A percentile compares a stretch with the other conserved stretches of the same genome.
Evolutionary conservation across 805 yeast species (phyloP).

Genomic region (Ogataea trehalophila): DNA sequence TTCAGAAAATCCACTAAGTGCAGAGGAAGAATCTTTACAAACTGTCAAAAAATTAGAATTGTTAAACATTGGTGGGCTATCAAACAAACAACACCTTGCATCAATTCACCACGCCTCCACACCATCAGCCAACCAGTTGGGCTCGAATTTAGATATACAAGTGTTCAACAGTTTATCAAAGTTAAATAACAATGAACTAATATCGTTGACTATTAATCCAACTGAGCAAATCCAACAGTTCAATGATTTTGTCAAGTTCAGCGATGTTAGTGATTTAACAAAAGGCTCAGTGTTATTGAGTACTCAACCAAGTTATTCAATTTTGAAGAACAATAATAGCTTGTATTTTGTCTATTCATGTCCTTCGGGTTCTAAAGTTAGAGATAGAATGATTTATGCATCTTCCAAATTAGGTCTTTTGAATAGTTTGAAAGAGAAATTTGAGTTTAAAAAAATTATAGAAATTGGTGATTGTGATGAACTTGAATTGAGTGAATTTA

Average conservation of each 20-base stretch:
- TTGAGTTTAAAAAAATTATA: slow-evolving; percentile 41
- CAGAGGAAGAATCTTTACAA: slow-evolving; percentile 50
- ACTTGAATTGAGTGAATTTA: slow-evolving; percentile 50
- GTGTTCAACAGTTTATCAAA: slow-evolving; percentile 3
- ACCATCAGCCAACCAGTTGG: slow-evolving; percentile 8
- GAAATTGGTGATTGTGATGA: slow-evolving; percentile 76
- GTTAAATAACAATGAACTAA: slow-evolving; percentile 29
- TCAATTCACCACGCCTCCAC: slow-evolving; percentile 10
- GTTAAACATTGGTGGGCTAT: slow-evolving; percentile 30
- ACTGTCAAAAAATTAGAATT: slow-evolving; percentile 41
- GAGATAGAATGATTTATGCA: slow-evolving; percentile 91
- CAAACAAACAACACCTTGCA: slow-evolving; percentile 17
- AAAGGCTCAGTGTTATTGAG: slow-evolving; percentile 27
- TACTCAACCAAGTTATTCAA: slow-evolving; percentile 53
- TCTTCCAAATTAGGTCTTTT: slow-evolving; percentile 64
- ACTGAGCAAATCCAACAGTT: slow-evolving; percentile 44
- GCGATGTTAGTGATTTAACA: slow-evolving; percentile 22
- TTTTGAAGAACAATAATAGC: slow-evolving; percentile 39
- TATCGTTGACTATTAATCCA: slow-evolving; percentile 48
- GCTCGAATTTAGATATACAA: slow-evolving; percentile 6
- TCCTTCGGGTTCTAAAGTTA: slow-evolving; percentile 86
- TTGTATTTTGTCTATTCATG: slow-evolving; percentile 74
- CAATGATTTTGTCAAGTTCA: slow-evolving; percentile 1
- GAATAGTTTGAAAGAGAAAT: slow-evolving; percentile 39
- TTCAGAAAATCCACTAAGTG: slow-evolving; percentile 46